Conservation (phyloP, 768 basidiomycete genomes). For the Termitomyces heimii region DNA sequence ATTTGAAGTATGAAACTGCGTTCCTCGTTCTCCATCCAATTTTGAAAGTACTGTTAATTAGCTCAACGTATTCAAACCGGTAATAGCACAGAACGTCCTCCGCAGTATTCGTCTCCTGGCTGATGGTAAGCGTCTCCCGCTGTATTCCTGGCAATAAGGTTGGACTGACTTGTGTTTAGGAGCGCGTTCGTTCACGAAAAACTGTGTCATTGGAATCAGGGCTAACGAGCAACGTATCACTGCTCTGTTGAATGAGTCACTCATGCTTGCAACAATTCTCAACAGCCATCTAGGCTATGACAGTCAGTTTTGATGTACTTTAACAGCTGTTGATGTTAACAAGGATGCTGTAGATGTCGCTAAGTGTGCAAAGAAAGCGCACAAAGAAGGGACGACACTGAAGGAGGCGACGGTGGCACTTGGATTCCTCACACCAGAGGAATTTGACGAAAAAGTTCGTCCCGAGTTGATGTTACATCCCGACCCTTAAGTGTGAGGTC, state of each 20-base stretch:
- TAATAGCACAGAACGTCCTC: slow-evolving; percentile 96
- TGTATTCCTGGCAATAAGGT: no score
- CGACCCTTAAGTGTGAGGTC: slow-evolving; percentile 19
- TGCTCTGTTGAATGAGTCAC: slow-evolving; percentile 84
- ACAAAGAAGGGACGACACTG: slow-evolving; percentile 94
- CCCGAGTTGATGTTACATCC: slow-evolving; percentile 89
- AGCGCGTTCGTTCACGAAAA: slow-evolving; percentile 90
- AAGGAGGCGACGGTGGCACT: slow-evolving; percentile 91
- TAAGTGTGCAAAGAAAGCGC: slow-evolving; percentile 99
- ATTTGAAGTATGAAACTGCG: slow-evolving; percentile 70
- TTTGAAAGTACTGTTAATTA: slow-evolving; percentile 23
- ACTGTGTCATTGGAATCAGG: slow-evolving; percentile 94
- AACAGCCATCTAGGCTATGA: slow-evolving; percentile 97
- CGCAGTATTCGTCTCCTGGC: slow-evolving; percentile 92
- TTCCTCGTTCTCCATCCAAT: neutral
- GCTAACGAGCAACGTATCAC: slow-evolving; percentile 95
- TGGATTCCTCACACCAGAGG: slow-evolving; percentile 80
- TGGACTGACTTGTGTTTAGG: slow-evolving; percentile 30
- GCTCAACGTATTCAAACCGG: slow-evolving; percentile 99
- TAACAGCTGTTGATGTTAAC: slow-evolving; percentile 10
- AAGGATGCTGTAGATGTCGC: slow-evolving; percentile 69
- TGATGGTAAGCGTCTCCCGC: slow-evolving; percentile 56
- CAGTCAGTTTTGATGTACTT: slow-evolving; percentile 49
- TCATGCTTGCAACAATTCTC: slow-evolving; percentile 97
- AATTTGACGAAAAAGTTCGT: slow-evolving; percentile 92